These are phyloP conservation scores for Xylaria castorea DNA, from an alignment of 495 filamentous ascomycete species.

Conservation along the genomic window DNA sequence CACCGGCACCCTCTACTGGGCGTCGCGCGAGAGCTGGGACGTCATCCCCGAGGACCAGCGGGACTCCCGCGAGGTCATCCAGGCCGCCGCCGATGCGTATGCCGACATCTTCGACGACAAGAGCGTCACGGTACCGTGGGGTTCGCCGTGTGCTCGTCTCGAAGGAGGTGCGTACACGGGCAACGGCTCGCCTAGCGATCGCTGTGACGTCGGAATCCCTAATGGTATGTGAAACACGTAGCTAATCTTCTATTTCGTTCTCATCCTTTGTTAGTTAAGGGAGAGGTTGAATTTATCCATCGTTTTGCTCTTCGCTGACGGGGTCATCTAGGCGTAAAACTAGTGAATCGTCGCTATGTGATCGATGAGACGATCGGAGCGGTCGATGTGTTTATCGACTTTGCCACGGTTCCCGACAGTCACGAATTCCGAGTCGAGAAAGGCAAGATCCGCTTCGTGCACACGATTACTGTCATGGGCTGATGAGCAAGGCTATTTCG, in stretches of 20 bases:
- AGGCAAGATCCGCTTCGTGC: conserved; percentile 55
- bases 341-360: conserved; percentile 55
- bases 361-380: conserved; percentile 58
- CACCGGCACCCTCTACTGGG: conserved; percentile 54
- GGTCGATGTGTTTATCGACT: conserved; percentile 54
- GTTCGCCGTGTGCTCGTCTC: conserved; percentile 52
- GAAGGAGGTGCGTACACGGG: conserved; percentile 57
- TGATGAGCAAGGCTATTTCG: conserved; percentile 10
- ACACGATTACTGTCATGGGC: conserved; percentile 55
- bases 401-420: conserved; percentile 53
- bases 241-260: neutral
- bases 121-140: conserved; percentile 56
- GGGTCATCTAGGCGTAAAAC: conserved; percentile 36
- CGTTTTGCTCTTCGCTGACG: neutral
- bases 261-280: neutral
- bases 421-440: conserved; percentile 59
- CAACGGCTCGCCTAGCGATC: conserved; percentile 42
- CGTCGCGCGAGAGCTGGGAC: conserved; percentile 50
- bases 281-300: neutral
- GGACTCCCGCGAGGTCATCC: conserved; percentile 52
- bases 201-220: conserved; percentile 49
- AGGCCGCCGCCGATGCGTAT: conserved; percentile 58
- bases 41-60: conserved; percentile 51
- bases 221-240: conserved; percentile 35
- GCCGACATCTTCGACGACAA: conserved; percentile 55